These are phyloP conservation scores for Eragrostis nindensis DNA, from an alignment of 176 grass and related monocot species.

Conservation along the genomic window DNA sequence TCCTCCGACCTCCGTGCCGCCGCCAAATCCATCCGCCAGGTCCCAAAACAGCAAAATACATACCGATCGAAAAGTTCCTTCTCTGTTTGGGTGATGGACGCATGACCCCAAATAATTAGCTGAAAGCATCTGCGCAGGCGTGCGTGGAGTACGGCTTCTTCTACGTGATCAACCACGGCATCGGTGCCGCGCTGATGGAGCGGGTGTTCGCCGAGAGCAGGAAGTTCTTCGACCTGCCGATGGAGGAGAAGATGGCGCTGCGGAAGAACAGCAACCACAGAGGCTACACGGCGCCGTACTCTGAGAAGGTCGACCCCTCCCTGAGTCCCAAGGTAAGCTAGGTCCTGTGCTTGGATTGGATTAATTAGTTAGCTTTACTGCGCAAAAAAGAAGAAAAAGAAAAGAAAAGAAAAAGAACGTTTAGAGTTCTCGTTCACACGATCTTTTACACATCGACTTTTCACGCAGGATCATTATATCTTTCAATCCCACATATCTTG, in stretches of 20 bases:
- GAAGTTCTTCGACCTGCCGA: slow-evolving; percentile 51
- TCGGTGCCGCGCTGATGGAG: slow-evolving; percentile 26
- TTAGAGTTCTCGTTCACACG: no score
- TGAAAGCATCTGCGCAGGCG: slow-evolving; percentile 44
- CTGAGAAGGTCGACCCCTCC: slow-evolving; percentile 54
- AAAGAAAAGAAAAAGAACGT: no score
- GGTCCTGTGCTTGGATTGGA: no score
- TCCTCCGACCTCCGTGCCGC: slow-evolving; percentile 35
- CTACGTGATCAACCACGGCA: slow-evolving; percentile 69
- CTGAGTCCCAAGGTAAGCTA: background rate
- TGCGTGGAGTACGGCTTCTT: slow-evolving; percentile 75
- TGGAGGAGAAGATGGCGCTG: slow-evolving; percentile 62
- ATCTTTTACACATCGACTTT: no score
- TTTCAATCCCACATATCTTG: no score
- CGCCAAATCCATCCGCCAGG: slow-evolving; percentile 51
- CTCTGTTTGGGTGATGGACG: no score
- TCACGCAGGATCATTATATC: no score
- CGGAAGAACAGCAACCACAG: slow-evolving; percentile 37
- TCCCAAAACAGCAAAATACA: background rate
- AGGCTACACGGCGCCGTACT: slow-evolving; percentile 59
- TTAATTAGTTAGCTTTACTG: no score
- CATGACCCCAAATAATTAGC: no score
- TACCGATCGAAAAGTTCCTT: no score
- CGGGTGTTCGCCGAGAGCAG: slow-evolving; percentile 54
- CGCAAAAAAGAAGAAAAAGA: no score